phyloP scores from a whole-genome alignment of 192 early-diverging fungal genomes.

The Kappamyces sp. region DNA sequence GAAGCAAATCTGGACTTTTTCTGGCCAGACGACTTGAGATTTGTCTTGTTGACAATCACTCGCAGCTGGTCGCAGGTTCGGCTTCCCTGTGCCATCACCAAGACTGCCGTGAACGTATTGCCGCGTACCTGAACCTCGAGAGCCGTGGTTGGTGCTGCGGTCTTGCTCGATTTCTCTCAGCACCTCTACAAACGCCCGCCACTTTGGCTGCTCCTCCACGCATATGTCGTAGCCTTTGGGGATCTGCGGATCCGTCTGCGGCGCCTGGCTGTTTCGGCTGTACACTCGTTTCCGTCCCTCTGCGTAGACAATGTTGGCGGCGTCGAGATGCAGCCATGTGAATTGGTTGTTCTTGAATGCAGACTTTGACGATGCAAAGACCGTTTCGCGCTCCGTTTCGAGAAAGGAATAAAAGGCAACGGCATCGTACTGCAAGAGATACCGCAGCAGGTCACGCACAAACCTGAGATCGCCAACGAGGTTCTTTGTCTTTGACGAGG shows the following conservation, averaged over 20 bases:
- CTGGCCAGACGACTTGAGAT: constrained; percentile 16
- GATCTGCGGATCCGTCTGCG: constrained; percentile 21
- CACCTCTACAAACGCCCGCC: constrained; percentile 62
- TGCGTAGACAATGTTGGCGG: constrained; percentile 73
- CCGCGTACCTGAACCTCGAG: no score
- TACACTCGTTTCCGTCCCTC: constrained; percentile 52
- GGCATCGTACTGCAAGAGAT: constrained; percentile 60
- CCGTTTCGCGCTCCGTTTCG: constrained; percentile 70
- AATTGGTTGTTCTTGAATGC: constrained; percentile 20
- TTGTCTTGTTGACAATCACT: constrained; percentile 32
- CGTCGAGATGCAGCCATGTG: constrained; percentile 78
- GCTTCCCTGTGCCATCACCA: constrained; percentile 68
- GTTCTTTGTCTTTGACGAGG: constrained; percentile 64
- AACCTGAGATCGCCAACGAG: constrained; percentile 69
- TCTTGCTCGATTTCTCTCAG: constrained; percentile 77
- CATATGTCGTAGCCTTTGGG: constrained; percentile 64
- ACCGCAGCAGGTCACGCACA: constrained; percentile 63
- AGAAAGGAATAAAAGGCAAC: constrained; percentile 82
- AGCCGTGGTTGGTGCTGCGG: constrained; percentile 17
- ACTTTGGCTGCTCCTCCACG: constrained; percentile 93
- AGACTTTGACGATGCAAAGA: constrained; percentile 20
- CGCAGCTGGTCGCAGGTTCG: constrained; percentile 58
- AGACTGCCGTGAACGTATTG: constrained; percentile 33
- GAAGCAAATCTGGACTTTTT: constrained; percentile 14
- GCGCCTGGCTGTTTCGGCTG: constrained; percentile 16